These are phyloP conservation scores for Rhododendron kiyosumense DNA, from an alignment of 148 eudicot species.

Conservation along the genomic window DNA sequence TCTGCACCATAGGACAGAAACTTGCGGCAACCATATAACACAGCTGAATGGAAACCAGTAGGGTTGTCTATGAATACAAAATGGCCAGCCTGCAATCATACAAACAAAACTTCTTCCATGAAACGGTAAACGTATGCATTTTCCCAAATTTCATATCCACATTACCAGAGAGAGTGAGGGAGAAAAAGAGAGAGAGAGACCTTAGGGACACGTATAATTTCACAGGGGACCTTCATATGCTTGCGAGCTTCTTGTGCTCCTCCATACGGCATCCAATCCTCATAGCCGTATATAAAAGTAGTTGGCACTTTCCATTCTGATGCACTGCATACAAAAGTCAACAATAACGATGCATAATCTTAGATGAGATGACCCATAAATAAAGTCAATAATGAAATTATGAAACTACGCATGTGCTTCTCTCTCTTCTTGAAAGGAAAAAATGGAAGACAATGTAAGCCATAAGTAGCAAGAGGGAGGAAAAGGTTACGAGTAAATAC, in stretches of 20 bases:
- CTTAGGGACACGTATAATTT: conserved; percentile 85
- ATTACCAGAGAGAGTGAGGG: background rate
- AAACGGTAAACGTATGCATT: background rate
- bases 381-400: background rate
- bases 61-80: conserved; percentile 60
- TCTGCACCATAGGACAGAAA: conserved; percentile 52
- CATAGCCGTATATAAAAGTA: conserved; percentile 72
- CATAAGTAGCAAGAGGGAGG: background rate
- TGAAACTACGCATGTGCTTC: background rate
- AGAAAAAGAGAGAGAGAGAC: conserved; percentile 28
- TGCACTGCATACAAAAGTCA: conserved; percentile 49
- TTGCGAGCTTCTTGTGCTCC: conserved; percentile 89
- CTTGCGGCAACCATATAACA: conserved; percentile 73
- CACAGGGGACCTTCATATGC: conserved; percentile 80
- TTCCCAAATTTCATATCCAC: background rate
- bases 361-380: background rate
- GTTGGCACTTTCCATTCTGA: conserved; percentile 99
- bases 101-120: background rate
- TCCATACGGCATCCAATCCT: conserved; percentile 92
- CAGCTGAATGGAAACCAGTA: conserved; percentile 72
- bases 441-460: background rate
- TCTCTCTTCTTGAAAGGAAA: background rate
- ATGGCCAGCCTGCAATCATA: conserved; percentile 73
- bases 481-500: background rate
- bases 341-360: background rate